Percentiles rank a stretch among this genome's conserved stretches.
These are phyloP conservation scores for Dactylorhiza incarnata DNA, from an alignment of 106 monocot species.

Conservation along the genomic window DNA sequence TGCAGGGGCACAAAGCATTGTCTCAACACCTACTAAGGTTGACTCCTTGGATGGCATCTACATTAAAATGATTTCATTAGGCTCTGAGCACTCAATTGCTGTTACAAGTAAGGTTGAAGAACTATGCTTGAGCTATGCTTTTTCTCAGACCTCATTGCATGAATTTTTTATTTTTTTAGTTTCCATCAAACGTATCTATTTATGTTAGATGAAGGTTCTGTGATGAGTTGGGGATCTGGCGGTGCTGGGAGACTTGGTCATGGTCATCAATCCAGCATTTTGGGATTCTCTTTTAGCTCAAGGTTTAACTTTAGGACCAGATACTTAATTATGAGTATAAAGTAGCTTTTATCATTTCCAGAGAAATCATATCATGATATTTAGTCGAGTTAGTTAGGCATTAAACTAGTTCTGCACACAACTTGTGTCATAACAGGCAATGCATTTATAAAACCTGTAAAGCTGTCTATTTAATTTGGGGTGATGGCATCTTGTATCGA, in stretches of 20 bases:
- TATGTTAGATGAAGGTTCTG: slow-evolving; percentile 57
- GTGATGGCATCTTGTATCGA: neutral
- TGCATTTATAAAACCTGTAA: neutral
- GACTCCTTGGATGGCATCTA: slow-evolving; percentile 55
- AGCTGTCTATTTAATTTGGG: neutral
- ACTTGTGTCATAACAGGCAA: neutral
- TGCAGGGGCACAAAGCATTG: slow-evolving; percentile 37
- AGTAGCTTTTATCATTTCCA: slow-evolving; percentile 1
- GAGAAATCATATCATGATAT: neutral
- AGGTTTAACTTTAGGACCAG: slow-evolving; percentile 31
- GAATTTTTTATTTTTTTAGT: neutral
- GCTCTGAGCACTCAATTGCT: slow-evolving; percentile 92
- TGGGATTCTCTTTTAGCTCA: slow-evolving; percentile 58
- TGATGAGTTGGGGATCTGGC: slow-evolving; percentile 92
- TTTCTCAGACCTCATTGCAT: neutral
- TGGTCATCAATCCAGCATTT: slow-evolving; percentile 61
- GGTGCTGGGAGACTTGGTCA: slow-evolving; percentile 91
- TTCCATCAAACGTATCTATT: neutral
- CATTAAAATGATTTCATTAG: slow-evolving; percentile 62
- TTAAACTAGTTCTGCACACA: neutral
- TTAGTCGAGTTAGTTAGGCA: neutral
- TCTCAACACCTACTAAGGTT: slow-evolving; percentile 60
- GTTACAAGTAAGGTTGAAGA: slow-evolving; percentile 55
- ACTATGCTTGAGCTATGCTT: neutral
- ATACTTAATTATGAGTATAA: neutral